A percentile compares a stretch with the other conserved stretches of the same genome.
phyloP scores from a whole-genome alignment of 495 filamentous ascomycete genomes.

The Bombardia bombarda region DNA sequence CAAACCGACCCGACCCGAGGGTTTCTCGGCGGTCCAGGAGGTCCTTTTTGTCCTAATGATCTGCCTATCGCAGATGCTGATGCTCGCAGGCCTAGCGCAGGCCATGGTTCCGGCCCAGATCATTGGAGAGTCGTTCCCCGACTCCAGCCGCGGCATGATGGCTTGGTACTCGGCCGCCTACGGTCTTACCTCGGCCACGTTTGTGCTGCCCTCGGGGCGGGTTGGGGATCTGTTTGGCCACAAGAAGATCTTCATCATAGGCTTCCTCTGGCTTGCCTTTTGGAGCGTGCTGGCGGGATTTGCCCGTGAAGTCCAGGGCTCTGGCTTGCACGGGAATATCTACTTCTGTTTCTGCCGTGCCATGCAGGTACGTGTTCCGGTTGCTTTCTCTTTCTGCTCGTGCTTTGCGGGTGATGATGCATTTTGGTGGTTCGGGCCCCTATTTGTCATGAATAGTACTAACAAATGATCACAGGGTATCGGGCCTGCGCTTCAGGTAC shows the following conservation, averaged over 20 bases:
- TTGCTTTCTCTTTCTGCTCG: background rate
- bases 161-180: constrained; percentile 49
- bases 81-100: constrained; percentile 30
- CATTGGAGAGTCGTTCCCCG: constrained; percentile 39
- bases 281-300: constrained; percentile 59
- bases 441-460: too few species aligned
- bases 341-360: constrained; percentile 53
- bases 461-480: too few species aligned
- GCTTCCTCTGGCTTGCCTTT: constrained; percentile 53
- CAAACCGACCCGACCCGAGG: background rate
- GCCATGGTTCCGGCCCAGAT: constrained; percentile 31
- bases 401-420: background rate
- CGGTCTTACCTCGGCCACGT: constrained; percentile 59
- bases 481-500: constrained; percentile 51
- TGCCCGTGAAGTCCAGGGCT: constrained; percentile 13
- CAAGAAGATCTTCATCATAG: constrained; percentile 54
- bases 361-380: constrained; percentile 30
- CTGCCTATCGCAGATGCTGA: constrained; percentile 20
- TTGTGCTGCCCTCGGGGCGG: constrained; percentile 58
- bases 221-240: constrained; percentile 62
- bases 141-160: constrained; percentile 30
- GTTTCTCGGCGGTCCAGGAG: constrained; percentile 6
- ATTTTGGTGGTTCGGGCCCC: too few species aligned
- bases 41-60: constrained; percentile 12
- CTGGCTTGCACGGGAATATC: constrained; percentile 20